phyloP scores from a whole-genome alignment of 2,329 filamentous ascomycete genomes.

The Hortaea sp. region DNA sequence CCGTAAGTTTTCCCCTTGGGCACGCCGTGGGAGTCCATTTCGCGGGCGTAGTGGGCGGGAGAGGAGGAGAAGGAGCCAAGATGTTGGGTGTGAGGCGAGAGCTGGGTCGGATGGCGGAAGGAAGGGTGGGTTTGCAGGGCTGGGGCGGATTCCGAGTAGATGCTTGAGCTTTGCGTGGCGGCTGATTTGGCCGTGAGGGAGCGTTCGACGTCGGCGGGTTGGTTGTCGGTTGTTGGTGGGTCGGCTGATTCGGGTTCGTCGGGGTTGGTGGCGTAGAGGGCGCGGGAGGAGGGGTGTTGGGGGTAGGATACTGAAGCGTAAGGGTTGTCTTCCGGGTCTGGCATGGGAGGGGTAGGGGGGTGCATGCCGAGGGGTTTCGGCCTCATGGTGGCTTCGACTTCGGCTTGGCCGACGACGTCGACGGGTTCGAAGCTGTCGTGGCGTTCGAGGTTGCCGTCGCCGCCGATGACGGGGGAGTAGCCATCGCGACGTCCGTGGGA shows the following conservation, averaged over 20 bases:
- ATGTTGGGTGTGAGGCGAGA: too few species aligned
- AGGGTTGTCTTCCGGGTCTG: conserved; percentile 7
- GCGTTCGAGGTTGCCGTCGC: conserved; percentile 7
- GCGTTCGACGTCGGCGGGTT: conserved; percentile 15
- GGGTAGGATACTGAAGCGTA: too few species aligned
- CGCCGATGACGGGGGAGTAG: conserved; percentile 6
- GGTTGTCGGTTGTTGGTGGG: conserved; percentile 2
- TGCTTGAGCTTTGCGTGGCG: conserved; percentile 19
- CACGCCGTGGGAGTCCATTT: conserved; percentile 14
- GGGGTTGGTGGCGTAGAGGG: too few species aligned
- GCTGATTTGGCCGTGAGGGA: conserved; percentile 20
- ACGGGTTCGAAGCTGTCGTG: conserved; percentile 16
- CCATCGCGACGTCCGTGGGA: not conserved
- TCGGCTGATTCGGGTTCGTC: not conserved
- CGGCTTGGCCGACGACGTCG: not conserved
- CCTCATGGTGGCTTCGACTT: not conserved
- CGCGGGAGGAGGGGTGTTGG: too few species aligned
- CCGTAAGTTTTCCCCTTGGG: conserved; percentile 38
- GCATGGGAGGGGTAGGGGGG: conserved; percentile 32
- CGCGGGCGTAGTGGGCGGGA: not conserved
- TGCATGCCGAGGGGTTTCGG: conserved; percentile 37
- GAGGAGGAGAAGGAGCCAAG: too few species aligned
- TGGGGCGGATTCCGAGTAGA: conserved; percentile 26
- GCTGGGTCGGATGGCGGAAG: not conserved
- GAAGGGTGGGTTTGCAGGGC: conserved; percentile 9